These are phyloP conservation scores for Daldinia concentrica DNA, from an alignment of 495 filamentous ascomycete genomes.

Conservation along the genomic window DNA sequence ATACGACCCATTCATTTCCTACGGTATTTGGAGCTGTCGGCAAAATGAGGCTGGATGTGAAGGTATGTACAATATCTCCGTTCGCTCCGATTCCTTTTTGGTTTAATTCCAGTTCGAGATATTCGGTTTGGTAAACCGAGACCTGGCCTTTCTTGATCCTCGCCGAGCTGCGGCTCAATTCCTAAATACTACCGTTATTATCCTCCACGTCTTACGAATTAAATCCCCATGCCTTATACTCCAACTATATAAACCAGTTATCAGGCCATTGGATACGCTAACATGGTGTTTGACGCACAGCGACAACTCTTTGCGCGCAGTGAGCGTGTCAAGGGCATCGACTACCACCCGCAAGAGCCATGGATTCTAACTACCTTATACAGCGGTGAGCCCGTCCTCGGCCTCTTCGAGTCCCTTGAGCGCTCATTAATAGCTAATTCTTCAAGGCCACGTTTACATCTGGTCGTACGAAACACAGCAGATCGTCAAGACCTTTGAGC, in stretches of 20 bases:
- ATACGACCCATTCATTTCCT: slow-evolving; percentile 19
- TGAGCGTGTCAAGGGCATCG: slow-evolving; percentile 96
- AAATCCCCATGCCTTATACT: slow-evolving; percentile 16
- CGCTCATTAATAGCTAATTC: slow-evolving; percentile 16
- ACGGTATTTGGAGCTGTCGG: slow-evolving; percentile 42
- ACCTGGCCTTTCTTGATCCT: slow-evolving; percentile 27
- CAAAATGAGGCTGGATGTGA: slow-evolving; percentile 90
- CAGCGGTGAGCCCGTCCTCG: slow-evolving; percentile 67
- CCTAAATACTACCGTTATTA: neutral
- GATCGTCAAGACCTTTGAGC: slow-evolving; percentile 98
- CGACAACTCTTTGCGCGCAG: slow-evolving; percentile 83
- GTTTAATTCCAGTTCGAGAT: slow-evolving; percentile 10
- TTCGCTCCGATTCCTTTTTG: slow-evolving; percentile 37
- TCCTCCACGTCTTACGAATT: slow-evolving; percentile 1
- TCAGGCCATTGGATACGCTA: slow-evolving; percentile 41
- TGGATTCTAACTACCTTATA: slow-evolving; percentile 98
- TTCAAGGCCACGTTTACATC: slow-evolving; percentile 92
- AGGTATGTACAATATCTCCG: slow-evolving; percentile 66
- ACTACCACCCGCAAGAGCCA: slow-evolving; percentile 95
- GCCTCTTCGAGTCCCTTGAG: neutral
- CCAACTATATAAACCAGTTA: slow-evolving; percentile 19
- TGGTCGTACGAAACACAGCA: slow-evolving; percentile 99
- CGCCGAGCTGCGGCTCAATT: slow-evolving; percentile 12
- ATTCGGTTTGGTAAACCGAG: slow-evolving; percentile 13
- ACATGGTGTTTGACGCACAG: slow-evolving; percentile 59